Evolutionary conservation across 768 basidiomycete species (phyloP).

Genomic region (Hysterangium stoloniferum): DNA sequence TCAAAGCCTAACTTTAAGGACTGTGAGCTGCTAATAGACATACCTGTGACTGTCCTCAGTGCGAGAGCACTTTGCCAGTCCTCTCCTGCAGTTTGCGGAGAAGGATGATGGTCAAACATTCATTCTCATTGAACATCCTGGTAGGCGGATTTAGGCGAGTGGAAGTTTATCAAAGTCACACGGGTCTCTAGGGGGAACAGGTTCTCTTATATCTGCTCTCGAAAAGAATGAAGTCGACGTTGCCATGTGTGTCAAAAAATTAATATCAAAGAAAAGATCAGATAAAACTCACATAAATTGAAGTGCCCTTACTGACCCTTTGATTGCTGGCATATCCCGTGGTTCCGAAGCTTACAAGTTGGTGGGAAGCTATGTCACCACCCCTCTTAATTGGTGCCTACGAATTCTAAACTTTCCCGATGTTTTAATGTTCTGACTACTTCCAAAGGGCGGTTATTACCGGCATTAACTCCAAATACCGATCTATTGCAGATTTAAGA

Average conservation of each 20-base stretch:
- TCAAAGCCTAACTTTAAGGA: background rate
- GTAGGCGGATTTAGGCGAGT: conserved; percentile 32
- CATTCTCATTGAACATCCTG: conserved; percentile 82
- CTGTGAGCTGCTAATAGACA: background rate
- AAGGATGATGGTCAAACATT: conserved; percentile 66
- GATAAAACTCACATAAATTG: background rate
- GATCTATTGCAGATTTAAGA: conserved; percentile 64
- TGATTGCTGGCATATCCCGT: conserved; percentile 90
- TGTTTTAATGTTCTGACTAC: background rate
- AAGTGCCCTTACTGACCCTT: conserved; percentile 83
- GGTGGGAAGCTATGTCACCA: conserved; percentile 85
- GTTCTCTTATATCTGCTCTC: conserved; percentile 71
- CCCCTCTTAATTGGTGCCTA: conserved; percentile 76
- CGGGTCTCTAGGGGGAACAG: conserved; percentile 60
- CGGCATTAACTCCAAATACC: conserved; percentile 63
- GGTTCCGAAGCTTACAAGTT: conserved; percentile 85
- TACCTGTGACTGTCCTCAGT: conserved; percentile 33
- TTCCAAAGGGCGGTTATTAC: conserved; percentile 81
- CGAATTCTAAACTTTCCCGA: background rate
- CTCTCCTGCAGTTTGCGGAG: conserved; percentile 78
- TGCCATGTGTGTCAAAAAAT: conserved; percentile 49
- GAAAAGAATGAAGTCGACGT: conserved; percentile 74
- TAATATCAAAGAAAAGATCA: background rate
- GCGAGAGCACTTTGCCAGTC: conserved; percentile 87
- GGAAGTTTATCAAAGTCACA: background rate